phyloP scores from a whole-genome alignment of 2,329 filamentous ascomycete species.

The Hypoxylon sp. region DNA sequence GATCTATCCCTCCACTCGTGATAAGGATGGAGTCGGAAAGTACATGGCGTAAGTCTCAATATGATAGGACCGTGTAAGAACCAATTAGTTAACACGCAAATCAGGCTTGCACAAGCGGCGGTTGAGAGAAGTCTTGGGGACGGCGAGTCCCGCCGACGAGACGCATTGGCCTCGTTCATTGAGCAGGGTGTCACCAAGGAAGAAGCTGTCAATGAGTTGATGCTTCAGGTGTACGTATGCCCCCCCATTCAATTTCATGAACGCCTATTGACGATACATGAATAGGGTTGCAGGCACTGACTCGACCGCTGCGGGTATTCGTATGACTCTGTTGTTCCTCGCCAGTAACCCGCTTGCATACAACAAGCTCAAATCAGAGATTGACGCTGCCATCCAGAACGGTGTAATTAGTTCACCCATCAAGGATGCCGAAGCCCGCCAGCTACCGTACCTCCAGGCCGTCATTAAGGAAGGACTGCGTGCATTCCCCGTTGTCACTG shows the following conservation, averaged over 20 bases:
- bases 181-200: constrained; percentile 29
- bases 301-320: constrained; percentile 58
- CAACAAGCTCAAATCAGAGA: constrained; percentile 27
- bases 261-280: not conserved
- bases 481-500: constrained; percentile 48
- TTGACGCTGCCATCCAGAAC: constrained; percentile 52
- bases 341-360: constrained; percentile 50
- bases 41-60: constrained; percentile 27
- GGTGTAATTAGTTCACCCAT: constrained; percentile 49
- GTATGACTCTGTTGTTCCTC: constrained; percentile 57
- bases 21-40: constrained; percentile 32
- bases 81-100: not conserved
- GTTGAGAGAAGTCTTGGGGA: constrained; percentile 19
- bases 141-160: constrained; percentile 1
- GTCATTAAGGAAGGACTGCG: constrained; percentile 53
- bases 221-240: constrained; percentile 31
- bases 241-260: too few species aligned
- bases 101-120: constrained; percentile 18
- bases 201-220: constrained; percentile 32
- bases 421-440: constrained; percentile 38
- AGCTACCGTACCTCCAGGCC: constrained; percentile 42
- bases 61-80: not conserved
- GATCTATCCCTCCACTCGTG: constrained; percentile 25
- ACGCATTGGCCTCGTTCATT: constrained; percentile 27
- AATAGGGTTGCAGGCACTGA: constrained; percentile 57